Evolutionary conservation across 2,329 filamentous ascomycete species (phyloP), one percentile per base, ranked within the genome.

Genomic region (Talaromyces sp.): DNA sequence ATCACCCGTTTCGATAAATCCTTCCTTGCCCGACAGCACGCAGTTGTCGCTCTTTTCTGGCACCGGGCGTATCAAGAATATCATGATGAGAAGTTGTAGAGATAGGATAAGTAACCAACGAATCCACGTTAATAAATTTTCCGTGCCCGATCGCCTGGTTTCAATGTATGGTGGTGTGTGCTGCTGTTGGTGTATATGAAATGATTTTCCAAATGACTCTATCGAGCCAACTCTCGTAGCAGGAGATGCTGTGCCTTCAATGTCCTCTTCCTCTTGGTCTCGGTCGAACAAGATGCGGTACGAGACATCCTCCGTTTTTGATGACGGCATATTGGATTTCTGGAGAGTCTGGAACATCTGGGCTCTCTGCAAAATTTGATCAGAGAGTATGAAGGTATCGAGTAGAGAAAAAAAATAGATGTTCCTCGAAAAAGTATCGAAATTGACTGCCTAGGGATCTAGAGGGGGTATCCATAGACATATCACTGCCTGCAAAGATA

Each of bases 191-290:
- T 33, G 7, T 19, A 62, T 24, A 11, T 54, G 60, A 6, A 62
- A 62, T 13, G 47, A 41, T 33, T 39, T 62, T 1, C 60, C 60
- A 43, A 62, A 62, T 10, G 60, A 54, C 9, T 62, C 60, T 62
- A 62, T 41, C 1, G 60, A 54, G 16, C 45, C 47, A 33, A 54
- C 49, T 54, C 60, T 62, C 22, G 60, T 62, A 5, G 60, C 19
- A 24, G 47, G 33, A 0, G 47, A 62, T 14, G 45, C 24, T 7
- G 60, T 62, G 14, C 31, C 37, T 43, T 62, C 47, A 43, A 62
- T 43, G 33, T 62, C 47, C 7, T 54, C 19, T n/a, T 54, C 60
- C 10, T 62, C 60, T 22, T 43, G 47, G 19, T 62, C 60, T 19
- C 14, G 35, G 16, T 59, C 56, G 39, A 59, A 43, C 33, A 59